A percentile compares a stretch with the other conserved stretches of the same genome.
These are phyloP conservation scores for Blastobotrys aristatus DNA, from an alignment of 1,139 yeast species.

Conservation along the genomic window DNA sequence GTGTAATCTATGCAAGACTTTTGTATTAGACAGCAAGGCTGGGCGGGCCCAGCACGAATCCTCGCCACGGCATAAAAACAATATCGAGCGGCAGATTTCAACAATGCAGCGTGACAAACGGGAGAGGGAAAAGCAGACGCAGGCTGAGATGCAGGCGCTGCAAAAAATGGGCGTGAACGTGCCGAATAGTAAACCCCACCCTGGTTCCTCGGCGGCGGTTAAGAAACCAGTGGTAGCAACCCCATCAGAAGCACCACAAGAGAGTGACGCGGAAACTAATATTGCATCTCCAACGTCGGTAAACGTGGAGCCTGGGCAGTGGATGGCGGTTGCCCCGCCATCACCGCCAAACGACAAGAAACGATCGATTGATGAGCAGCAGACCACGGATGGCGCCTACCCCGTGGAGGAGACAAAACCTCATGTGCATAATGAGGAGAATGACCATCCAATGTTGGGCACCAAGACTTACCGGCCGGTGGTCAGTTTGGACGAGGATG, in stretches of 20 bases:
- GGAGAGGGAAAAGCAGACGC: constrained; percentile 25
- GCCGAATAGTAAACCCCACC: background rate
- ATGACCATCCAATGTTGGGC: background rate
- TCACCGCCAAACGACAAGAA: constrained; percentile 9
- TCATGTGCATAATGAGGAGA: background rate
- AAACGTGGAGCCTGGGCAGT: constrained; percentile 5
- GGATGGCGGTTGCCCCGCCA: constrained; percentile 2
- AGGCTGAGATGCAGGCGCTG: constrained; percentile 21
- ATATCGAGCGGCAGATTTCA: constrained; percentile 30
- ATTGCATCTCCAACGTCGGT: background rate
- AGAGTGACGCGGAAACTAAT: background rate
- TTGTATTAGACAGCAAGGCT: constrained; percentile 41
- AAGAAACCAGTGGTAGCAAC: background rate
- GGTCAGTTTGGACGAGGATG: constrained; percentile 2
- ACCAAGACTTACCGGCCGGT: constrained; percentile 6
- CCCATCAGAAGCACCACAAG: background rate
- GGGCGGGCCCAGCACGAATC: constrained; percentile 39
- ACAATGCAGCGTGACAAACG: constrained; percentile 34
- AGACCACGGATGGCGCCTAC: background rate
- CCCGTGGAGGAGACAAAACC: background rate
- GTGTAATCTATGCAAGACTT: constrained; percentile 42
- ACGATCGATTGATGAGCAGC: background rate
- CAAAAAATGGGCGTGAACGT: constrained; percentile 6
- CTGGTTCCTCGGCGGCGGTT: background rate
- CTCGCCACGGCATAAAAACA: constrained; percentile 36